A percentile compares a stretch with the other conserved stretches of the same genome.
These are phyloP conservation scores for Tylopilus orsonianus DNA, from an alignment of 1,284 basidiomycete species.

Conservation along the genomic window DNA sequence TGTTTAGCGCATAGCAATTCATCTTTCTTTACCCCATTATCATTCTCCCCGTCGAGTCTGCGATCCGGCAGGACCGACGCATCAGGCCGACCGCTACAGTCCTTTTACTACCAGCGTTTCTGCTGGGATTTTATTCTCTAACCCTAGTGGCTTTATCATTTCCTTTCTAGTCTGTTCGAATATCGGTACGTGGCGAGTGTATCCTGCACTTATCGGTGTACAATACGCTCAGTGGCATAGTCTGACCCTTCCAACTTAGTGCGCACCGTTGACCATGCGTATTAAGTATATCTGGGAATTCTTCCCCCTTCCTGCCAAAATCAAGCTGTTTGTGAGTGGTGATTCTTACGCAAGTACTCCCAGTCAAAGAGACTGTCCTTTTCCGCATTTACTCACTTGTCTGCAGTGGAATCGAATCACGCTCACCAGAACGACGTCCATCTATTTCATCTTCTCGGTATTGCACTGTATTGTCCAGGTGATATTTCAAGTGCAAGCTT, in stretches of 20 bases:
- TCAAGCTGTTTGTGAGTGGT: slow-evolving; percentile 54
- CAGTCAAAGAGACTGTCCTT: neutral
- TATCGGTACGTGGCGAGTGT: slow-evolving; percentile 6
- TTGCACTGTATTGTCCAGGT: slow-evolving; percentile 69
- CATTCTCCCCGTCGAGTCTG: slow-evolving; percentile 27
- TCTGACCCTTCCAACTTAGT: slow-evolving; percentile 1
- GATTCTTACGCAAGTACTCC: neutral
- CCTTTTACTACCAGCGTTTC: slow-evolving; percentile 2
- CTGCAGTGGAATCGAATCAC: slow-evolving; percentile 68
- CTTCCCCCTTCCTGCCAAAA: slow-evolving; percentile 42
- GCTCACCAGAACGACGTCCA: slow-evolving; percentile 60
- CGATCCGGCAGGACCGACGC: slow-evolving; percentile 53
- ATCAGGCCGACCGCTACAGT: slow-evolving; percentile 24
- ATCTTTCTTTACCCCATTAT: slow-evolving; percentile 19
- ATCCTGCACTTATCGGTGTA: neutral
- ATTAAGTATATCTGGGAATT: slow-evolving; percentile 42
- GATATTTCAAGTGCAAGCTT: slow-evolving; percentile 65
- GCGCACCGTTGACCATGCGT: slow-evolving; percentile 39
- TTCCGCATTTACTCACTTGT: slow-evolving; percentile 10
- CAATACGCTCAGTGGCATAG: neutral
- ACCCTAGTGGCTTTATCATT: slow-evolving; percentile 50
- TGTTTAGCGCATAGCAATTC: slow-evolving; percentile 2
- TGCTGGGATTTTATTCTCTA: slow-evolving; percentile 14
- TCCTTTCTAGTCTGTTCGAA: slow-evolving; percentile 28
- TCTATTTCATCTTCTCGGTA: slow-evolving; percentile 68